phyloP scores from a whole-genome alignment of 2,329 filamentous ascomycete species.

The Corinectria fuckeliana region DNA sequence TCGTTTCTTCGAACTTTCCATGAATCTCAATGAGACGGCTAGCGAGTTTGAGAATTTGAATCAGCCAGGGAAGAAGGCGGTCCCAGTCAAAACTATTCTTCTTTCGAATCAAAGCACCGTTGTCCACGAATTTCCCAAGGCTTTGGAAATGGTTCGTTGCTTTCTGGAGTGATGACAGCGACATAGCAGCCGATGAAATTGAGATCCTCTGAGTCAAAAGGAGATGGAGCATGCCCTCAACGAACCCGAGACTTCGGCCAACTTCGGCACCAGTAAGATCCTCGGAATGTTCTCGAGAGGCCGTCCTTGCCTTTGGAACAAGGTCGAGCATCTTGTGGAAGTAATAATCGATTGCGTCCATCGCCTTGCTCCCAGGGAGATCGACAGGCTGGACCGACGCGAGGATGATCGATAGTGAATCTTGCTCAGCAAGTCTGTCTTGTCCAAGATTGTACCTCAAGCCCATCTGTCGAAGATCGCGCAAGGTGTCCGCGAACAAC shows the following conservation, averaged over 20 bases:
- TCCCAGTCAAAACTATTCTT: conserved; percentile 32
- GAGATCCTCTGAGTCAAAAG: conserved; percentile 64
- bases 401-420: conserved; percentile 73
- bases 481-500: conserved; percentile 87
- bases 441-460: conserved; percentile 82
- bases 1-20: conserved; percentile 63
- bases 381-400: conserved; percentile 58
- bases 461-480: conserved; percentile 85
- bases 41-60: conserved; percentile 69
- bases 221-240: conserved; percentile 85
- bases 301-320: conserved; percentile 70
- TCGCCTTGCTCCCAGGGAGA: conserved; percentile 33
- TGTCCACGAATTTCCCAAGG: conserved; percentile 41
- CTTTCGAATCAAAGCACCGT: conserved; percentile 31
- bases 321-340: conserved; percentile 82
- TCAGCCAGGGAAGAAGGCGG: conserved; percentile 63
- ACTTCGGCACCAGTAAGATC: conserved; percentile 86
- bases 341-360: conserved; percentile 66
- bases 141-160: conserved; percentile 46
- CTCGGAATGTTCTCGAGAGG: conserved; percentile 76
- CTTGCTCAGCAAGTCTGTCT: conserved; percentile 75
- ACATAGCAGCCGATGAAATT: conserved; percentile 50
- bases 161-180: conserved; percentile 48
- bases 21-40: conserved; percentile 70
- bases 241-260: conserved; percentile 76